Evolutionary conservation across 495 filamentous ascomycete genomes (phyloP), one percentile per base, ranked within the genome.

Genomic region (Aspergillus avenaceus): DNA sequence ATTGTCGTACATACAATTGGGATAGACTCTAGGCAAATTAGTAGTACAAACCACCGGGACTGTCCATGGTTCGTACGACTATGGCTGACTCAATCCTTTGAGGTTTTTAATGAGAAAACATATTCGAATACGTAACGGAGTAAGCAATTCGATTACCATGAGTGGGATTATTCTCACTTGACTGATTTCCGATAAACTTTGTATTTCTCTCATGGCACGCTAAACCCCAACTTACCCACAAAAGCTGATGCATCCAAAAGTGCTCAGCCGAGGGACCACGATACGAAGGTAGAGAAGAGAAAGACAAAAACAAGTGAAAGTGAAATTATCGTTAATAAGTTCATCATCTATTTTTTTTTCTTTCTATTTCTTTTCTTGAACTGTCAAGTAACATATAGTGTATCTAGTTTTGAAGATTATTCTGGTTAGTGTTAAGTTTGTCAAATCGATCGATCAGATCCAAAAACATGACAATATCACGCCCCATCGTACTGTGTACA

Each of bases 401-500:
- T 52, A 41, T 54, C 45, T 52, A 53, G 25, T 54, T n/a, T n/a
- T 32, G 22, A 47, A 53, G 55, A 53, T 55, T 52, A 41, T 50
- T 36, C n/a, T 40, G 32, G 38, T 26, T 41, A 47, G 53, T 52
- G 37, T 54, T 38, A 38, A 53, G 54, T 47, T n/a, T 41, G 29
- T 54, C 47, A 45, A n/a, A 53, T 54, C 40, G 53, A 50, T 53
- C 54, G 45, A 45, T 53, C 23, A 48, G 47, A 58, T 58, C 36
- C 47, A 48, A 26, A 23, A 47, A 22, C 25, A 37, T 29, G 51
- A 38, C 41, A 42, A 46, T 34, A 22, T 41, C 43, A 52, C 41
- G 41, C 34, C 45, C 42, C 45, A 62, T 55, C 51, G 45, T 62
- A 62, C 59, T 58, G 41, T 46, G n/a, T n/a, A n/a, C n/a, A n/a